Conservation (phyloP, 805 yeast genomes). For the Teunomyces funiuensis region DNA sequence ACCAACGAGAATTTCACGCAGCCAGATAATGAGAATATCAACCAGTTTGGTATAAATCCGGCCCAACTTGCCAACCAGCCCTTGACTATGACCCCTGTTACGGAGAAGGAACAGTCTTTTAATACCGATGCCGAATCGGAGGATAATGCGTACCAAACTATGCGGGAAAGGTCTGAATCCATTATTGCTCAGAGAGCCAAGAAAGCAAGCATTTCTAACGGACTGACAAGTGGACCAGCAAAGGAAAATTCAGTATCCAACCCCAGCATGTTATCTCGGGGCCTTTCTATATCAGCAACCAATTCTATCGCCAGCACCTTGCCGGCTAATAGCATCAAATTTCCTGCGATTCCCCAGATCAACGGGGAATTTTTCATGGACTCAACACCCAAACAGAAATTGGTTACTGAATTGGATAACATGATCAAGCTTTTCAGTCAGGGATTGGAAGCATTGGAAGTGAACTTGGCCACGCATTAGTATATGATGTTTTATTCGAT, state of each 20-base stretch:
- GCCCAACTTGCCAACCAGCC: slow-evolving; percentile 50
- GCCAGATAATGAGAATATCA: slow-evolving; percentile 43
- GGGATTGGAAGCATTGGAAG: slow-evolving; percentile 43
- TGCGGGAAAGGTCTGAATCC: slow-evolving; percentile 5
- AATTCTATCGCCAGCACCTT: slow-evolving; percentile 10
- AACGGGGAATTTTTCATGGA: slow-evolving; percentile 40
- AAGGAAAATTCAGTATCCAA: not conserved
- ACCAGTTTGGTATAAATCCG: slow-evolving; percentile 68
- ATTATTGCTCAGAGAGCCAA: not conserved
- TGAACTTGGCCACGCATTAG: slow-evolving; percentile 16
- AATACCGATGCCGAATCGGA: slow-evolving; percentile 2
- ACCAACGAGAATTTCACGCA: slow-evolving; percentile 25
- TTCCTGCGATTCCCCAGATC: slow-evolving; percentile 38
- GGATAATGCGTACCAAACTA: not conserved
- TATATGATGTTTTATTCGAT: too few relatives aligned
- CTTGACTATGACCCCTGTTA: slow-evolving; percentile 77
- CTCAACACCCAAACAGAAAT: slow-evolving; percentile 32
- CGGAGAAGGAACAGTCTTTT: slow-evolving; percentile 49
- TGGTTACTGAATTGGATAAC: slow-evolving; percentile 36
- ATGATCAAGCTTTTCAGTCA: slow-evolving; percentile 38
- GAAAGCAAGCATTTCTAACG: slow-evolving; percentile 1
- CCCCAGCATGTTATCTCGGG: not conserved
- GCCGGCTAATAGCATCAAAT: slow-evolving; percentile 15
- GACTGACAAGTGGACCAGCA: slow-evolving; percentile 1
- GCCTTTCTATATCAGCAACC: slow-evolving; percentile 11